A percentile compares a stretch with the other conserved stretches of the same genome.
These are phyloP conservation scores for Datura wrightii DNA, from an alignment of 257 asterid species.

Conservation along the genomic window DNA sequence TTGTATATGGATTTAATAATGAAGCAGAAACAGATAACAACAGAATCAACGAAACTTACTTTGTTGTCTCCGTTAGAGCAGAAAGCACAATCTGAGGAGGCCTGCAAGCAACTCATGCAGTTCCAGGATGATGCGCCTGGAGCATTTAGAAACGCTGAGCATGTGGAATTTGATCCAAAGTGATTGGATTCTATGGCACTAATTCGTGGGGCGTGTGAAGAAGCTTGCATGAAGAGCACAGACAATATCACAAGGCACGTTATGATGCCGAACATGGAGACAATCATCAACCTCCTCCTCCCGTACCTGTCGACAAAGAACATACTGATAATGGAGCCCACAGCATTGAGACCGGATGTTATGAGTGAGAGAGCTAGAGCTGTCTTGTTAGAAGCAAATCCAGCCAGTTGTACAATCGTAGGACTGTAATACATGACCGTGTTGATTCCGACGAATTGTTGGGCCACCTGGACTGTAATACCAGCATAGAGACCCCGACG, in stretches of 20 bases:
- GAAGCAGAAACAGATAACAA: background rate
- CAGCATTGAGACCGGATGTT: slow-evolving; percentile 74
- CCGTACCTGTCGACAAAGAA: slow-evolving; percentile 69
- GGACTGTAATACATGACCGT: slow-evolving; percentile 94
- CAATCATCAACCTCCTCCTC: slow-evolving; percentile 71
- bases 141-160: slow-evolving; percentile 44
- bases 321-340: slow-evolving; percentile 73
- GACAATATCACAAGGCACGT: slow-evolving; percentile 61
- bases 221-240: slow-evolving; percentile 51
- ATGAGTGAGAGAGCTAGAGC: slow-evolving; percentile 79
- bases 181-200: slow-evolving; percentile 52
- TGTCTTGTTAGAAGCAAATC: slow-evolving; percentile 75
- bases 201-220: slow-evolving; percentile 56
- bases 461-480: slow-evolving; percentile 78
- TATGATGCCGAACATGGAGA: slow-evolving; percentile 70
- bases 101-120: slow-evolving; percentile 60
- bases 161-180: slow-evolving; percentile 67
- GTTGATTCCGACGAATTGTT: slow-evolving; percentile 85
- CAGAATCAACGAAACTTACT: slow-evolving; percentile 45
- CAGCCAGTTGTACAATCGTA: slow-evolving; percentile 77
- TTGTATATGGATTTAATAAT: background rate
- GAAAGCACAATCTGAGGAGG: slow-evolving; percentile 57
- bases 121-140: slow-evolving; percentile 55
- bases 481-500: slow-evolving; percentile 88
- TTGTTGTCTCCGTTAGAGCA: slow-evolving; percentile 54